phyloP scores from a whole-genome alignment of 306 rosid species.

The Astragalus membranaceus region DNA sequence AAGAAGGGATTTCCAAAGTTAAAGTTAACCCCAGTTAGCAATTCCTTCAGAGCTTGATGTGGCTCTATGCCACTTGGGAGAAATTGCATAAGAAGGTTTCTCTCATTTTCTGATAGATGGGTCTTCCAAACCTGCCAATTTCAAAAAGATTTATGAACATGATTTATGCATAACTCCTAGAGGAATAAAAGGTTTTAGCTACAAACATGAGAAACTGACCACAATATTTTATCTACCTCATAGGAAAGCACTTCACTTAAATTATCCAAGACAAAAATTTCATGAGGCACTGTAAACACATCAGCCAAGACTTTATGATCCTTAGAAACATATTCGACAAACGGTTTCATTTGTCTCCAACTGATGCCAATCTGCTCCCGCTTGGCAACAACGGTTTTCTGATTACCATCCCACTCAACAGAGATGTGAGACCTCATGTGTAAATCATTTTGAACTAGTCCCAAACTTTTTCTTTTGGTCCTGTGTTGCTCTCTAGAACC shows the following conservation, averaged over 20 bases:
- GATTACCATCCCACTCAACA: constrained; percentile 78
- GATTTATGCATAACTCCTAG: constrained; percentile 3
- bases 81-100: constrained; percentile 57
- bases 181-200: neutral
- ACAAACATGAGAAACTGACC: constrained; percentile 12
- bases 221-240: constrained; percentile 49
- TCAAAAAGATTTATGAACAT: constrained; percentile 14
- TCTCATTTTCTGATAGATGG: constrained; percentile 71
- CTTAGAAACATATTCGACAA: constrained; percentile 28
- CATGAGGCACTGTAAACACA: constrained; percentile 55
- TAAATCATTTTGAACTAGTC: constrained; percentile 43
- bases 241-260: constrained; percentile 64
- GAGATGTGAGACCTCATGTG: constrained; percentile 57
- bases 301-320: constrained; percentile 61
- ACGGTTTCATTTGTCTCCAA: constrained; percentile 63
- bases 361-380: constrained; percentile 78
- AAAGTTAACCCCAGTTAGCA: constrained; percentile 66
- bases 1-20: constrained; percentile 74
- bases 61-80: constrained; percentile 68
- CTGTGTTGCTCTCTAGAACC: constrained; percentile 61
- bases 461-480: constrained; percentile 49
- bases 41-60: constrained; percentile 49
- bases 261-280: constrained; percentile 62
- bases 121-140: constrained; percentile 76
- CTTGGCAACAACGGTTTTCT: constrained; percentile 74